Evolutionary conservation across 202 grass and related monocot genomes (phyloP).

Genomic region (Eragrostis tef): DNA sequence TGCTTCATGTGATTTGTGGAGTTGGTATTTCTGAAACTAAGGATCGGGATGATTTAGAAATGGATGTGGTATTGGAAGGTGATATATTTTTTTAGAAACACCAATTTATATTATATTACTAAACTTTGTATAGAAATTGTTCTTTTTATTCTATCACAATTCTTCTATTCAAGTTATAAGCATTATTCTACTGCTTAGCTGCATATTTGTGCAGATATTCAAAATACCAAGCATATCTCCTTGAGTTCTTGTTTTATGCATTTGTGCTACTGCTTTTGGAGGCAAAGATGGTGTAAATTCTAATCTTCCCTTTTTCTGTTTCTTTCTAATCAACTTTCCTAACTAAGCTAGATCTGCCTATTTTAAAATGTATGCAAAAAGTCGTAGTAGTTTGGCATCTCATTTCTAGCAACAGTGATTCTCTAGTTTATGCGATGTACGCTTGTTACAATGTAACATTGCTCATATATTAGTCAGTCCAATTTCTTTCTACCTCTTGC

Average conservation of each 20-base stretch:
- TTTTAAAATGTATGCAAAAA: conserved; percentile 23
- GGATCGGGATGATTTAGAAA: conserved; percentile 1
- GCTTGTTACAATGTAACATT: no score
- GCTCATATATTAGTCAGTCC: not conserved
- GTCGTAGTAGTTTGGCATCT: conserved; percentile 27
- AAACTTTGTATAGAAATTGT: not conserved
- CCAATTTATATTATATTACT: not conserved
- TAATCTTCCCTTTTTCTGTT: not conserved
- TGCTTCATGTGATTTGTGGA: conserved; percentile 24
- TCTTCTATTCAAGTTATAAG: conserved; percentile 22
- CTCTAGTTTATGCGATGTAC: not conserved
- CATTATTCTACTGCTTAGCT: conserved; percentile 13
- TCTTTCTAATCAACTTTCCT: conserved; percentile 12
- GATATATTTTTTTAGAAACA: no score
- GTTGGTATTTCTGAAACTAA: conserved; percentile 35
- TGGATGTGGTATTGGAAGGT: not conserved
- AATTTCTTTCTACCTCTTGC: conserved; percentile 43
- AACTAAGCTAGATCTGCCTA: not conserved
- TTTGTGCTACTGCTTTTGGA: conserved; percentile 38
- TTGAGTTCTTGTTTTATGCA: conserved; percentile 38
- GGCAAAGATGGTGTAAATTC: conserved; percentile 3
- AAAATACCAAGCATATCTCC: not conserved
- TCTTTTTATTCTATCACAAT: not conserved
- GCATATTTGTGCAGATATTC: conserved; percentile 36
- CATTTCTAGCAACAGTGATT: conserved; percentile 3